These are phyloP conservation scores for Scorias spongiosa DNA, from an alignment of 2,329 filamentous ascomycete species.

Conservation along the genomic window DNA sequence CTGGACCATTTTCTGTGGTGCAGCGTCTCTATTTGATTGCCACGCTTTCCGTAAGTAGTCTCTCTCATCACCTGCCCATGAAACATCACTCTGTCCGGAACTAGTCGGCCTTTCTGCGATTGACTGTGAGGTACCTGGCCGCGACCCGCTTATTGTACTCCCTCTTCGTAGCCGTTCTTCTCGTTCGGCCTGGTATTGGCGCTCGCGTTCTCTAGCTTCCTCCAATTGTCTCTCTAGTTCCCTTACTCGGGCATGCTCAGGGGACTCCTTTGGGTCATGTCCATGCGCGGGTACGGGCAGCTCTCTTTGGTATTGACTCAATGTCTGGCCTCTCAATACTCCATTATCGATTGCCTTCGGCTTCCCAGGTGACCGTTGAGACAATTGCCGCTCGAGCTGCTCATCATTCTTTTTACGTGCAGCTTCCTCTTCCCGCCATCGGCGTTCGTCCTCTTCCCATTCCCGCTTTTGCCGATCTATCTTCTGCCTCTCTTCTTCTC, in stretches of 20 bases:
- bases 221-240: constrained; percentile 65
- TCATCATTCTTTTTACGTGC: constrained; percentile 55
- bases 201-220: constrained; percentile 51
- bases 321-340: constrained; percentile 64
- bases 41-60: constrained; percentile 47
- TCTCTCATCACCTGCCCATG: constrained; percentile 51
- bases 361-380: constrained; percentile 49
- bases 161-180: constrained; percentile 30
- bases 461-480: constrained; percentile 53
- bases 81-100: constrained; percentile 40
- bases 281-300: constrained; percentile 30
- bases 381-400: constrained; percentile 48
- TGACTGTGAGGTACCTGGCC: constrained; percentile 17
- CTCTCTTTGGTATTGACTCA: constrained; percentile 74
- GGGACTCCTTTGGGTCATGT: constrained; percentile 23
- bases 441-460: constrained; percentile 63
- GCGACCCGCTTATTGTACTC: constrained; percentile 18
- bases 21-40: constrained; percentile 23
- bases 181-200: constrained; percentile 46
- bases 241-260: constrained; percentile 53
- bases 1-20: constrained; percentile 4
- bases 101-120: constrained; percentile 10
- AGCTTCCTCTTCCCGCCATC: constrained; percentile 66
- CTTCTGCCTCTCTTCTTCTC: constrained; percentile 43
- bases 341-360: constrained; percentile 22